Evolutionary conservation across 768 basidiomycete genomes (phyloP).

Genomic region (Mycena epipterygia): DNA sequence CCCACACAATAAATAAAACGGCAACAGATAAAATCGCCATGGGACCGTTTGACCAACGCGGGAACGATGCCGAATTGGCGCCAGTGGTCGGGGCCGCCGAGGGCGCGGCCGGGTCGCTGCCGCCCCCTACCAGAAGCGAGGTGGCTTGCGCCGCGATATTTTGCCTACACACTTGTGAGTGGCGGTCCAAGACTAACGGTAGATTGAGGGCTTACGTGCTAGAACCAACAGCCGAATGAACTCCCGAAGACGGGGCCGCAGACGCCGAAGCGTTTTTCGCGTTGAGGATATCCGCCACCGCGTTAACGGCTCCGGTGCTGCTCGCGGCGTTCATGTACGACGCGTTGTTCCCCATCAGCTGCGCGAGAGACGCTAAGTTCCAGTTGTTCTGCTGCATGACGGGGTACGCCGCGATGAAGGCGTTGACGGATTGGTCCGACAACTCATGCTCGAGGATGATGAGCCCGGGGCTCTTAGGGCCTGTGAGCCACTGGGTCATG

Average conservation of each 20-base stretch:
- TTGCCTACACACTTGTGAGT: background rate
- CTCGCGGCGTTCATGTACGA: constrained; percentile 63
- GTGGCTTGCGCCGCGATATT: background rate
- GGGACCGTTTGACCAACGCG: background rate
- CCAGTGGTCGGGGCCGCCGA: background rate
- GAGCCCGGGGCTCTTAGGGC: constrained; percentile 84
- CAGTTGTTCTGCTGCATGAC: constrained; percentile 78
- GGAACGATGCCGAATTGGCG: background rate
- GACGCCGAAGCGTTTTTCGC: background rate
- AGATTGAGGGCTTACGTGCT: background rate
- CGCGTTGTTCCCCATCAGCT: constrained; percentile 52
- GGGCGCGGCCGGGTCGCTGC: too few relatives aligned
- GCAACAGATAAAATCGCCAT: background rate
- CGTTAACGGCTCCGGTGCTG: constrained; percentile 10
- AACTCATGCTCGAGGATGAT: constrained; percentile 91
- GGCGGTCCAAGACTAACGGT: background rate
- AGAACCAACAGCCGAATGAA: background rate
- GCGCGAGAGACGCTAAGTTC: constrained; percentile 71
- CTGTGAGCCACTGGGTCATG: constrained; percentile 69
- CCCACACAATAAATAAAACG: background rate
- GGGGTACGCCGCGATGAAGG: constrained; percentile 78
- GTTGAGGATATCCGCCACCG: constrained; percentile 42
- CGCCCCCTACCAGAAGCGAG: too few relatives aligned
- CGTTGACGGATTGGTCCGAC: constrained; percentile 65
- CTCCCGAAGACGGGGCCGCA: background rate